A percentile compares a stretch with the other conserved stretches of the same genome.
Evolutionary conservation across 345 rosid species (phyloP).

Genomic region (Brassica napus): DNA sequence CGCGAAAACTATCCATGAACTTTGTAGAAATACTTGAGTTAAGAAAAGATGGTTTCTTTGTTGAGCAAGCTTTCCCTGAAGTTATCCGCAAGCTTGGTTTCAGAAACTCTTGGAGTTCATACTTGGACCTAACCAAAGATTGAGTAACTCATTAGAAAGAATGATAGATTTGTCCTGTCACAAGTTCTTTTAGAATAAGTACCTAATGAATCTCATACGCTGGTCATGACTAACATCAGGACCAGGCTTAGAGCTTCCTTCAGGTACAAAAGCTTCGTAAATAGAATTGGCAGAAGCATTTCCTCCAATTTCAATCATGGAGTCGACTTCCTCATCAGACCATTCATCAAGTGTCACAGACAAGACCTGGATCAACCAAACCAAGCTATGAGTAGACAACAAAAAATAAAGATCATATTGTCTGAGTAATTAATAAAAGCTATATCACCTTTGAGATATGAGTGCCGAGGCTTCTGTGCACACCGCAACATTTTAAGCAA

Average conservation of each 20-base stretch:
- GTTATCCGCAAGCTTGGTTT: constrained; percentile 85
- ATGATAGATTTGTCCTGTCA: background rate
- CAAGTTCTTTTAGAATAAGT: background rate
- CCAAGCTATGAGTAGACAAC: background rate
- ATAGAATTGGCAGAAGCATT: constrained; percentile 67
- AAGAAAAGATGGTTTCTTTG: constrained; percentile 46
- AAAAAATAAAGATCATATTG: background rate
- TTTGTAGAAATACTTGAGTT: constrained; percentile 65
- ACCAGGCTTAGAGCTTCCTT: constrained; percentile 58
- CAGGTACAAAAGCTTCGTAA: constrained; percentile 73
- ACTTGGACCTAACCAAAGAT: constrained; percentile 68
- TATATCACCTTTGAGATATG: constrained; percentile 82
- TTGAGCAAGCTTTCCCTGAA: constrained; percentile 41
- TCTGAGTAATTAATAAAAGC: background rate
- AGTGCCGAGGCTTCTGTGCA: constrained; percentile 93
- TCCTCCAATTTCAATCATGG: constrained; percentile 69
- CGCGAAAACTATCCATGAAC: constrained; percentile 65
- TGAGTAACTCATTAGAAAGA: constrained; percentile 1
- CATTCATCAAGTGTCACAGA: constrained; percentile 93
- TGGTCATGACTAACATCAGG: constrained; percentile 75
- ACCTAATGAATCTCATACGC: constrained; percentile 76
- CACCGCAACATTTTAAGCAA: constrained; percentile 95
- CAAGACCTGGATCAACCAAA: constrained; percentile 55
- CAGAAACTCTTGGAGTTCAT: constrained; percentile 91
- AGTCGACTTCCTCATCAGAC: constrained; percentile 82